A percentile compares a stretch with the other conserved stretches of the same genome.
These are phyloP conservation scores for Alternaria triticimaculans DNA, from an alignment of 2,329 filamentous ascomycete genomes.

Conservation along the genomic window DNA sequence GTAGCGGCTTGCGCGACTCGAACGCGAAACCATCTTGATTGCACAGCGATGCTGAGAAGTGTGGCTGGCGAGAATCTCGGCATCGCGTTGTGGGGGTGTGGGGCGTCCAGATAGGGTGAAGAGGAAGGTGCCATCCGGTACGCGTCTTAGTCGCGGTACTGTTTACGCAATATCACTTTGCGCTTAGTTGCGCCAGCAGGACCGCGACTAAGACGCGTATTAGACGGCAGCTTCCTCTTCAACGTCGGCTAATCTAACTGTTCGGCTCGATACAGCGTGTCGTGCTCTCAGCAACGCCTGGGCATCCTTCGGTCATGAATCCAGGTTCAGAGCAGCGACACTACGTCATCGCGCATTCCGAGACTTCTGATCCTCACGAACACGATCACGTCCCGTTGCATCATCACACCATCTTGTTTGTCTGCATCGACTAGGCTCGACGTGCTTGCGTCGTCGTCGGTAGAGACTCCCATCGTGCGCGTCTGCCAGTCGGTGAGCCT, in stretches of 20 bases:
- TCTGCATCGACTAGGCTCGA: conserved; percentile 24
- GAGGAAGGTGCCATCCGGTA: background rate
- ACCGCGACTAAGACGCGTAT: too few relatives aligned
- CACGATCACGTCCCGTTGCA: conserved; percentile 24
- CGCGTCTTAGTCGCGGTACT: background rate
- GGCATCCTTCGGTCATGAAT: too few relatives aligned
- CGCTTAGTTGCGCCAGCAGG: background rate
- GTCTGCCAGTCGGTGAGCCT: conserved; percentile 11
- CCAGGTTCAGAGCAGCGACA: too few relatives aligned
- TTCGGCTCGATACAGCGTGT: too few relatives aligned
- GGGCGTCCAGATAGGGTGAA: background rate
- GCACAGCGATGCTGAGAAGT: background rate
- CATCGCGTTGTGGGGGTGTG: background rate
- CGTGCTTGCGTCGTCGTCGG: conserved; percentile 29
- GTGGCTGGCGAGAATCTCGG: background rate
- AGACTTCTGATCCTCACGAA: conserved; percentile 12
- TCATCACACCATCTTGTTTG: conserved; percentile 21
- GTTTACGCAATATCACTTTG: background rate
- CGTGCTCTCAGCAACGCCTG: too few relatives aligned
- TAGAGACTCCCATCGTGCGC: conserved; percentile 15
- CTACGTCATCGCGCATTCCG: too few relatives aligned
- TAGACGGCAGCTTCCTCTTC: too few relatives aligned
- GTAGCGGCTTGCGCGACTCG: background rate
- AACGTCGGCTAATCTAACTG: too few relatives aligned
- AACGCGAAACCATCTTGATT: background rate